Conservation (phyloP, 176 grass and related monocot species). For the Carex parvula region DNA sequence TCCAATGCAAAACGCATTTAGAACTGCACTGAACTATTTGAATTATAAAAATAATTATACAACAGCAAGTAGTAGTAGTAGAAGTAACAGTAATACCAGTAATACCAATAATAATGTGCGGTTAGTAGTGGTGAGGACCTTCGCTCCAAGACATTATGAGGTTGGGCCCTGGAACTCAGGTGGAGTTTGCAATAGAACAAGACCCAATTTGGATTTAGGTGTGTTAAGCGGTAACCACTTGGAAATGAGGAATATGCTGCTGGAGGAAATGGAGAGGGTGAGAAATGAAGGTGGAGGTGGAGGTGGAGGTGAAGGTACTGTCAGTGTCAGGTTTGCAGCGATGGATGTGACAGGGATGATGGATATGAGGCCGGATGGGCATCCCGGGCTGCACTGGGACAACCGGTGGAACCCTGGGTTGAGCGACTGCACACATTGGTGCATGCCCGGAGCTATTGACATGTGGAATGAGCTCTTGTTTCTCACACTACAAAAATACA, state of each 20-base stretch:
- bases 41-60: background rate
- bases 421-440: constrained; percentile 39
- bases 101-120: background rate
- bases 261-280: constrained; percentile 14
- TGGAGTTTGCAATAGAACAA: constrained; percentile 35
- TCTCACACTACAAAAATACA: background rate
- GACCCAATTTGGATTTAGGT: background rate
- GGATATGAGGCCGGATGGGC: constrained; percentile 34
- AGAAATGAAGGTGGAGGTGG: background rate
- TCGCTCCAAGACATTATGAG: constrained; percentile 36
- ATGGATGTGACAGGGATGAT: constrained; percentile 24
- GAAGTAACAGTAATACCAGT: no score
- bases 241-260: constrained; percentile 33
- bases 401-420: constrained; percentile 21
- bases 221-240: background rate
- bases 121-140: constrained; percentile 21
- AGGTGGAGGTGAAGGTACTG: background rate
- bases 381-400: constrained; percentile 32
- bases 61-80: no score
- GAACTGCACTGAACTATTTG: constrained; percentile 28
- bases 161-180: constrained; percentile 34
- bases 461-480: constrained; percentile 38
- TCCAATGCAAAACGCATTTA: background rate
- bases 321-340: background rate
- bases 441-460: constrained; percentile 36